Base-by-base conservation (phyloP, 1,284 basidiomycete genomes). In the Pseudozyma hubeiensis region DNA sequence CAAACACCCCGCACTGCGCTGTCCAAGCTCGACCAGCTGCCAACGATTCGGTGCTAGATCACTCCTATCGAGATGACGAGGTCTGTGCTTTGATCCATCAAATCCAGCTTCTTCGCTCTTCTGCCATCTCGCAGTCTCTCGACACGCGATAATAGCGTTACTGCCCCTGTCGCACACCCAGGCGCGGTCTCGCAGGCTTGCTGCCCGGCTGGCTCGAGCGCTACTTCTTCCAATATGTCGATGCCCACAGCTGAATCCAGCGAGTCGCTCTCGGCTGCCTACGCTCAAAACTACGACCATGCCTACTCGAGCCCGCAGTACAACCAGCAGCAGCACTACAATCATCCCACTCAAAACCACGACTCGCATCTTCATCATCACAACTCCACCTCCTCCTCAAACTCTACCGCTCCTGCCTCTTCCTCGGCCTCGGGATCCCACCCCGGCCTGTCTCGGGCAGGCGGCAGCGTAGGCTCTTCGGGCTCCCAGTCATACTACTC, bases 201-300 rank as follows among this genome's bases (percentile, higher is more conserved):
- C 46, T 47, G 31, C 30, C 11, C 48, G 31, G 14, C 50, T 52
- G 39, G 34, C 50, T 31, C 37, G 24, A 31, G 24, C 50, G 29
- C 50, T 14, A 17, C 29, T 45, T 29, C 37, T 17, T 11, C 31
- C 40, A 45, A 7, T 13, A 59, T 62, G 59, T 57, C 68, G 40
- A 70, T 67, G 68, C 65, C 73, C 19, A 55, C 64, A 8, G 53
- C 60, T 8, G 66, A 63, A 37, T 72, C 73, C 2, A 56, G 68
- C 53, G 68, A 64, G 48, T 75, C 73, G 44, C 60, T 64, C 59
- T 71, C 64, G 58, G 55, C 69, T 8, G 73, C 68, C 11, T 75
- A 75, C 33, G 68, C 68, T 13, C 61, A 53, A 34, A 64, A 46
- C 52, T 65, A 68, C 62, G 73, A 75, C 53, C 54, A 62, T 45